phyloP scores from a whole-genome alignment of 345 rosid genomes.

The Mallotus nudiflorus region DNA sequence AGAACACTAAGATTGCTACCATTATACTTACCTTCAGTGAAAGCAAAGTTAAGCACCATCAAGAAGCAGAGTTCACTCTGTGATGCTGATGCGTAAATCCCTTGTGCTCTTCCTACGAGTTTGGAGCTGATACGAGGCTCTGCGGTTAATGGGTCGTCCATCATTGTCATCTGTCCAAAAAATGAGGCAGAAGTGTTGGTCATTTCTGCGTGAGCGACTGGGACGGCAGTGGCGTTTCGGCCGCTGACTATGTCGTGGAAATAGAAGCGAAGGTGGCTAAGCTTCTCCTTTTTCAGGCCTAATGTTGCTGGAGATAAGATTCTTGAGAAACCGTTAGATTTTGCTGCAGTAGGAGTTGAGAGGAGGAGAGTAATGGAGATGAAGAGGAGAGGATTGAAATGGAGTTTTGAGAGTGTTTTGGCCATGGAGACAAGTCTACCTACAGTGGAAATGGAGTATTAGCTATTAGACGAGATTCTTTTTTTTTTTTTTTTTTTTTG shows the following conservation, averaged over 20 bases:
- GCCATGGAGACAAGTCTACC: neutral
- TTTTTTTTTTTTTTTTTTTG: too few relatives aligned
- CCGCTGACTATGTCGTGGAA: slow-evolving; percentile 23
- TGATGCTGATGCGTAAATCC: slow-evolving; percentile 26
- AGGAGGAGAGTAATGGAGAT: neutral
- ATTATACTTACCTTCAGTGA: slow-evolving; percentile 21
- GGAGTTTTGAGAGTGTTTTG: neutral
- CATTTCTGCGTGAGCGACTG: slow-evolving; percentile 1
- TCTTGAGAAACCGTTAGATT: slow-evolving; percentile 11
- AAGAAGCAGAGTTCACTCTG: slow-evolving; percentile 19
- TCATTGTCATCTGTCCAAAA: slow-evolving; percentile 22
- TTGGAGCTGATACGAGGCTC: slow-evolving; percentile 17
- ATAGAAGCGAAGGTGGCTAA: slow-evolving; percentile 28
- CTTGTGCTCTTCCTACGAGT: slow-evolving; percentile 28
- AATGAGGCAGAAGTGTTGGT: slow-evolving; percentile 1
- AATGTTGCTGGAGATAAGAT: slow-evolving; percentile 11
- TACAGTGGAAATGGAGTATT: too few relatives aligned
- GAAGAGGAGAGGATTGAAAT: neutral
- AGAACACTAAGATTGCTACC: slow-evolving; percentile 29
- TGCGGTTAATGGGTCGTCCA: slow-evolving; percentile 27
- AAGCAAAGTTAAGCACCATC: slow-evolving; percentile 26
- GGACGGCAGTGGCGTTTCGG: slow-evolving; percentile 10
- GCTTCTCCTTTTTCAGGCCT: slow-evolving; percentile 22
- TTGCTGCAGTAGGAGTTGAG: neutral
- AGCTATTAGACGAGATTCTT: too few relatives aligned